Percentiles rank a stretch among this genome's conserved stretches.
phyloP scores from a whole-genome alignment of 176 grass and related monocot genomes.

The Phoenix roebelenii region DNA sequence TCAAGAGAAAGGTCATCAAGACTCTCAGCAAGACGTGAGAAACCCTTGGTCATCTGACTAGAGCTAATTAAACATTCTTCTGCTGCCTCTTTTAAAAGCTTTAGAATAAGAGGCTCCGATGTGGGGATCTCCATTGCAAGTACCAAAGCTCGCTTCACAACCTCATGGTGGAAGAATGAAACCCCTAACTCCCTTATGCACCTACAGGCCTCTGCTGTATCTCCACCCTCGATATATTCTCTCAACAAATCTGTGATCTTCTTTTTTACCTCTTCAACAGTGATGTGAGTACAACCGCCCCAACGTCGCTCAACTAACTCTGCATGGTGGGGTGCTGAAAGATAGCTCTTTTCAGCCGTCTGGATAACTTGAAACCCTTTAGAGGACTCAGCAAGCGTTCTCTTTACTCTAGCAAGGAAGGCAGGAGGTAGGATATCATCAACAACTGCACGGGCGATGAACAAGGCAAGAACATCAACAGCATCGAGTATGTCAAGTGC shows the following conservation, averaged over 20 bases:
- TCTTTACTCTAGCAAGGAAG: constrained; percentile 12
- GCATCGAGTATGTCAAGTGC: constrained; percentile 23
- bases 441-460: constrained; percentile 19
- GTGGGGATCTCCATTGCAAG: constrained; percentile 12
- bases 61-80: constrained; percentile 17
- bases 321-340: constrained; percentile 18
- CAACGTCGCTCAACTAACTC: constrained; percentile 18
- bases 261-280: constrained; percentile 20
- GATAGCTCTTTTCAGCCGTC: constrained; percentile 20
- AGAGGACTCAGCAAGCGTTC: constrained; percentile 10
- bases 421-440: constrained; percentile 19
- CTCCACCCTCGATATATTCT: constrained; percentile 12
- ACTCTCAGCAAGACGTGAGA: constrained; percentile 12
- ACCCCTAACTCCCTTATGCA: constrained; percentile 19
- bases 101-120: constrained; percentile 10
- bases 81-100: constrained; percentile 16
- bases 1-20: constrained; percentile 21
- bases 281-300: constrained; percentile 15
- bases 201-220: constrained; percentile 16
- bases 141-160: constrained; percentile 18
- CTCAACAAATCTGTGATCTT: constrained; percentile 15
- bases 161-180: constrained; percentile 18
- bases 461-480: constrained; percentile 16
- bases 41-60: constrained; percentile 17
- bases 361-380: constrained; percentile 12